Conservation (phyloP, 148 eudicot genomes). For the Agrostemma githago region DNA sequence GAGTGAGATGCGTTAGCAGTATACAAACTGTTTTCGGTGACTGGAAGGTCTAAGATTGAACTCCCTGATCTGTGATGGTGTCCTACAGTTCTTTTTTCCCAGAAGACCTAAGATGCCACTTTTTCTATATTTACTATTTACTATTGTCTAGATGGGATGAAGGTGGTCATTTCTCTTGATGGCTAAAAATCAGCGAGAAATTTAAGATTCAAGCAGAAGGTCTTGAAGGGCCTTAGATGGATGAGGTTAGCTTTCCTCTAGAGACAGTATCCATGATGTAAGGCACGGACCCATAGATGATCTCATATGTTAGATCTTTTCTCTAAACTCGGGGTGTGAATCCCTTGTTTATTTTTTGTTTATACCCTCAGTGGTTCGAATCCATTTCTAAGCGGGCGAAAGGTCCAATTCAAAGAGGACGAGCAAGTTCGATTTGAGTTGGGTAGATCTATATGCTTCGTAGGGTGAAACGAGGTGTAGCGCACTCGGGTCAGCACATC, state of each 20-base stretch:
- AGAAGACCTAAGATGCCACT: background rate
- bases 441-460: no score
- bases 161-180: background rate
- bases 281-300: background rate
- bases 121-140: background rate
- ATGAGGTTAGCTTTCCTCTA: background rate
- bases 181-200: background rate
- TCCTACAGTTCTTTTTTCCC: background rate
- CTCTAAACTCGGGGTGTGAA: background rate
- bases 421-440: no score
- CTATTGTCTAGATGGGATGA: background rate
- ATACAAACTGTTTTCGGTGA: background rate
- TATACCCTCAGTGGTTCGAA: no score
- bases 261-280: background rate
- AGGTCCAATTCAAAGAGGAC: no score
- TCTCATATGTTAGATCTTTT: background rate
- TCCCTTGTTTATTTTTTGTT: no score
- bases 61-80: background rate
- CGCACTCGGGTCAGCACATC: no score
- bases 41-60: background rate
- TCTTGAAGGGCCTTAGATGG: background rate
- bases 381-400: no score
- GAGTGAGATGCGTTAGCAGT: background rate
- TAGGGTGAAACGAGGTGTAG: no score
- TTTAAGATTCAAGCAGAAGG: background rate